Base-by-base conservation (phyloP, 2,329 filamentous ascomycete genomes). In the Sporothrix euskadiensis region DNA sequence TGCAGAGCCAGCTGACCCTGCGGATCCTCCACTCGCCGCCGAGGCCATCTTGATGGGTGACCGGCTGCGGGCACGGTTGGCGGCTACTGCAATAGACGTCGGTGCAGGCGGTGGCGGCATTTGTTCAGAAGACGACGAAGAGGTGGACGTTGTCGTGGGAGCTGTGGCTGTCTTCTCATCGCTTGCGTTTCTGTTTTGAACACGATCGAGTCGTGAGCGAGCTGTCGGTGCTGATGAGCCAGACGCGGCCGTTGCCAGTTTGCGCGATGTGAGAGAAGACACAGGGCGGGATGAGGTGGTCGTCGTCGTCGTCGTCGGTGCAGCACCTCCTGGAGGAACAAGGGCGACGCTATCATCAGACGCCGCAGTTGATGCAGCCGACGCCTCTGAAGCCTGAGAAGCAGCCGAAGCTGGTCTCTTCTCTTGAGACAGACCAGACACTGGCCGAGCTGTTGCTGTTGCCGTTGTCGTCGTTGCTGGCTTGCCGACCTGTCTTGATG, bases 371-470 rank as follows among this genome's bases (percentile, higher is more conserved):
- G 65, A 61, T 3, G 71, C 19, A 4, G 35, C 39, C 5, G 73
- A 74, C 3, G 63, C 71, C 0, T 63, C 63, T 1, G 74, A 74
- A 1, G 56, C 71, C 3, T 74, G 71, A 14, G 74, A 76, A 10
- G 73, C 73, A 1, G 76, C 75, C 12, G 76, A 76, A 5, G 74
- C 65, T 7, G 76, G 75, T 30, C 69, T 74, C 39, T 65, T 65
- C 19, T 19, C 81, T 59, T 82, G 76, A 4, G 75, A 73, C 22
- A 65, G 66, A 78, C 63, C 77, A n/a, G 71, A 52, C 5, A 59
- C 52, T 4, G 61, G 63, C 6, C 41, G 65, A 39, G 70, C 44
- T 9, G 70, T 49, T 1, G 71, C 41, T 19, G 52, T 32, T 1
- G 61, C 26, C 9, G 63, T 41, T 12, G 52, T 32, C 1, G 61